A percentile compares a stretch with the other conserved stretches of the same genome.
These are phyloP conservation scores for Lichtheimia ramosa DNA, from an alignment of 371 early-diverging fungal genomes.

Conservation along the genomic window DNA sequence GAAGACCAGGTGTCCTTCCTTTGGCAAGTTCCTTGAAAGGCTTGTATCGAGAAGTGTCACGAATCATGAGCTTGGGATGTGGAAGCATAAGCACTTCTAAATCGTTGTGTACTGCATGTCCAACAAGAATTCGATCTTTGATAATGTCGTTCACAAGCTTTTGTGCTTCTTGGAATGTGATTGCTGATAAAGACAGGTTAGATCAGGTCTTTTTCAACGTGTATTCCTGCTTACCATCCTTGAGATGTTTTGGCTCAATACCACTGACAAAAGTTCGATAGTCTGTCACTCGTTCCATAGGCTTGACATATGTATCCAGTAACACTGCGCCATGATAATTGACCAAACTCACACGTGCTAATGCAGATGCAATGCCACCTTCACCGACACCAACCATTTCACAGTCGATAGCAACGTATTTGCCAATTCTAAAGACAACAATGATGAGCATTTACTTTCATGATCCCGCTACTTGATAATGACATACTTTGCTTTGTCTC, in stretches of 20 bases:
- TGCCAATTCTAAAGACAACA: constrained; percentile 54
- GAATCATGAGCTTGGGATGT: constrained; percentile 76
- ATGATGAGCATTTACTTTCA: neutral
- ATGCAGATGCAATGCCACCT: constrained; percentile 73
- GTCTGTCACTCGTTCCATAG: constrained; percentile 85
- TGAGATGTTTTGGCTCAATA: constrained; percentile 80
- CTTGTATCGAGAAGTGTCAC: constrained; percentile 84
- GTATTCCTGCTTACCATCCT: constrained; percentile 35
- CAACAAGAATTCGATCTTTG: constrained; percentile 84
- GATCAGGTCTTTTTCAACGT: neutral
- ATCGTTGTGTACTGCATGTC: constrained; percentile 91
- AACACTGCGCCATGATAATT: constrained; percentile 90
- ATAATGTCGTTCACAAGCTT: constrained; percentile 74
- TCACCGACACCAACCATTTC: constrained; percentile 98
- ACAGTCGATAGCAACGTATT: constrained; percentile 94
- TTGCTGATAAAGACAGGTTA: constrained; percentile 37
- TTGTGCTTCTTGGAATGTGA: constrained; percentile 76
- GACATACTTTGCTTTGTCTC: constrained; percentile 48
- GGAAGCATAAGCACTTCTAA: constrained; percentile 72
- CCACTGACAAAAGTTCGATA: constrained; percentile 93
- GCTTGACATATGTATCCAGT: constrained; percentile 84
- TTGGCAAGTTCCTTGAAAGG: constrained; percentile 70
- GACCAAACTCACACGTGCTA: constrained; percentile 92
- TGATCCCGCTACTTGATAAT: neutral
- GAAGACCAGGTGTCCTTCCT: constrained; percentile 74